These are phyloP conservation scores for Physcomitrellopsis africana DNA, from an alignment of 225 moss, liverwort and hornwort species.

Conservation along the genomic window DNA sequence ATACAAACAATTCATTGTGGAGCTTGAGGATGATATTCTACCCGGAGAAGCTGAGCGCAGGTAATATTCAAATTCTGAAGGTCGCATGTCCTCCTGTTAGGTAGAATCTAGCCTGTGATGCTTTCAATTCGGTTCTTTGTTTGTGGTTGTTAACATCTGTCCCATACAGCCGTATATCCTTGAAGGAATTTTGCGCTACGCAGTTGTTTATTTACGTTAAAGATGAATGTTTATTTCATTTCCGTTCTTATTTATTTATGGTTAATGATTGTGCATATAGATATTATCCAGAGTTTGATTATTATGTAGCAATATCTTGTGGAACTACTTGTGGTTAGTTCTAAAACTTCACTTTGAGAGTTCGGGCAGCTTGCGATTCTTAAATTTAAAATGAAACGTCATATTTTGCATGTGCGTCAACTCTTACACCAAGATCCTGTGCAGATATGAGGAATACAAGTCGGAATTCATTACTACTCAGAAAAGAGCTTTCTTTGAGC, in stretches of 20 bases:
- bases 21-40: constrained; percentile 96
- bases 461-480: constrained; percentile 95
- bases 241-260: constrained; percentile 5
- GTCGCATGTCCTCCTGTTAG: constrained; percentile 7
- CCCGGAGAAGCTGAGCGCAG: constrained; percentile 99
- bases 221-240: constrained; percentile 12
- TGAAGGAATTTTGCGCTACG: constrained; percentile 5
- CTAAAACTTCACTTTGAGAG: constrained; percentile 8
- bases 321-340: not conserved
- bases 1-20: constrained; percentile 97
- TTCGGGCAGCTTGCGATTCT: constrained; percentile 7
- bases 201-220: not conserved
- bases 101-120: not conserved
- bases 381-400: constrained; percentile 8
- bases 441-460: constrained; percentile 98
- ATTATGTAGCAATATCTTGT: constrained; percentile 16
- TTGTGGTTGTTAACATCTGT: constrained; percentile 5
- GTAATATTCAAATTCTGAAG: constrained; percentile 34
- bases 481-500: constrained; percentile 90
- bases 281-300: not conserved
- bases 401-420: not conserved
- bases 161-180: not conserved
- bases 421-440: constrained; percentile 26
- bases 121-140: not conserved
- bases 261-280: constrained; percentile 8